Conservation (phyloP, 108 stramenopile species). For the Nitzschia putrida region DNA sequence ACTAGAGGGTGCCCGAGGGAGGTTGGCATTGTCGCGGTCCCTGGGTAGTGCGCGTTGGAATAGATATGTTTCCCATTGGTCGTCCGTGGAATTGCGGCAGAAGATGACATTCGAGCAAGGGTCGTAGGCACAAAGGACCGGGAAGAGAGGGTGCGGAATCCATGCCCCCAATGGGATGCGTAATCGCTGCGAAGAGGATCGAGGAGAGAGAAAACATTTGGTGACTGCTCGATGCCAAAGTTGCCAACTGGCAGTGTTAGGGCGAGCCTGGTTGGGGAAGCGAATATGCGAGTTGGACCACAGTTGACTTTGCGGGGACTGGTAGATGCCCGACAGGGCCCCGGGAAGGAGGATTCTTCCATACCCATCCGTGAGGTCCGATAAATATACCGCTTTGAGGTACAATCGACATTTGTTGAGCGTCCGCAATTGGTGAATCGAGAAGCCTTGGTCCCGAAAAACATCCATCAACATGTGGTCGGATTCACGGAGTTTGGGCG, state of each 20-base stretch:
- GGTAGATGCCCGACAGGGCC: neutral
- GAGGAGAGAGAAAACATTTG: neutral
- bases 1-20: too few species aligned
- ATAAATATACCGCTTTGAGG: neutral
- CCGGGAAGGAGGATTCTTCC: neutral
- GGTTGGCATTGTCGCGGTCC: too few species aligned
- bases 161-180: neutral
- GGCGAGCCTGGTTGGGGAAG: neutral
- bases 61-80: too few species aligned
- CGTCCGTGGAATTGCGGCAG: too few species aligned
- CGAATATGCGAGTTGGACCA: too few species aligned
- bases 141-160: neutral
- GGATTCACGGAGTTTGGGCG: neutral
- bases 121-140: neutral
- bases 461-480: neutral
- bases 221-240: neutral
- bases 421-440: neutral
- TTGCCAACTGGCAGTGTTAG: neutral
- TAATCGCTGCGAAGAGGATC: neutral
- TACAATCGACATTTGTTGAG: constrained; percentile 1
- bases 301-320: neutral
- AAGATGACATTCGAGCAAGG: neutral
- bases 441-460: neutral
- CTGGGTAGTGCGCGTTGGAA: too few species aligned
- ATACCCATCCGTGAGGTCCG: neutral